Conservation (phyloP, 176 grass and related monocot species). For the Panicum miliaceum region DNA sequence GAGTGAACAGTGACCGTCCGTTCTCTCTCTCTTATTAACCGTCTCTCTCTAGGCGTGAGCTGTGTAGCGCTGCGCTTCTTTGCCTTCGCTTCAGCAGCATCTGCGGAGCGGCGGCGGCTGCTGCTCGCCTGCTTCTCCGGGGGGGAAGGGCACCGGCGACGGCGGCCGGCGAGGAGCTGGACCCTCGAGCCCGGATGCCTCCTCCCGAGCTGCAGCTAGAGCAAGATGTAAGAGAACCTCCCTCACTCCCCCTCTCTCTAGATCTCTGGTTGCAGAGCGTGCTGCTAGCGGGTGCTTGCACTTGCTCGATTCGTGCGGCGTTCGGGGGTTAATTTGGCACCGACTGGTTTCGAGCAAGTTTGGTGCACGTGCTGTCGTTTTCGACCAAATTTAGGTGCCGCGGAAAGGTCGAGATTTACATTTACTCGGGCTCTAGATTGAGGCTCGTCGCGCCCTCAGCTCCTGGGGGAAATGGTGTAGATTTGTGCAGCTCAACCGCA, state of each 20-base stretch:
- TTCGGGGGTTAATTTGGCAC: constrained; percentile 1
- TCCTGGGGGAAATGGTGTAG: not conserved
- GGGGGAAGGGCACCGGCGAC: not conserved
- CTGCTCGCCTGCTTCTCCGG: not conserved
- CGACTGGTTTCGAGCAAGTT: not conserved
- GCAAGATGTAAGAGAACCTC: constrained; percentile 40
- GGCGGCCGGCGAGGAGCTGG: constrained; percentile 1
- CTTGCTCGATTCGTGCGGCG: constrained; percentile 16
- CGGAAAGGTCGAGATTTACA: too few relatives aligned
- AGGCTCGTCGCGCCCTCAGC: not conserved
- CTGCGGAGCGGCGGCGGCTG: not conserved
- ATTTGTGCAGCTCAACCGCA: constrained; percentile 13
- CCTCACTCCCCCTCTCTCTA: not conserved
- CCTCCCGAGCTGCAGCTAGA: constrained; percentile 26
- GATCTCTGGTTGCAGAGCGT: constrained; percentile 24
- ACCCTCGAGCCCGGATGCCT: not conserved
- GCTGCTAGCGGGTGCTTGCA: not conserved
- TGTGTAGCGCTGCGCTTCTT: not conserved
- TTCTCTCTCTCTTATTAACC: not conserved
- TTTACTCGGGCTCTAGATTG: not conserved
- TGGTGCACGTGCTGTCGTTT: constrained; percentile 6
- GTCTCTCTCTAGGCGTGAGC: not conserved
- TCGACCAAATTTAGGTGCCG: not conserved
- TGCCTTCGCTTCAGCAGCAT: constrained; percentile 16
- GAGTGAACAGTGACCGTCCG: not conserved